phyloP scores from a whole-genome alignment of 2,329 filamentous ascomycete genomes.

The Diaporthe vexans region DNA sequence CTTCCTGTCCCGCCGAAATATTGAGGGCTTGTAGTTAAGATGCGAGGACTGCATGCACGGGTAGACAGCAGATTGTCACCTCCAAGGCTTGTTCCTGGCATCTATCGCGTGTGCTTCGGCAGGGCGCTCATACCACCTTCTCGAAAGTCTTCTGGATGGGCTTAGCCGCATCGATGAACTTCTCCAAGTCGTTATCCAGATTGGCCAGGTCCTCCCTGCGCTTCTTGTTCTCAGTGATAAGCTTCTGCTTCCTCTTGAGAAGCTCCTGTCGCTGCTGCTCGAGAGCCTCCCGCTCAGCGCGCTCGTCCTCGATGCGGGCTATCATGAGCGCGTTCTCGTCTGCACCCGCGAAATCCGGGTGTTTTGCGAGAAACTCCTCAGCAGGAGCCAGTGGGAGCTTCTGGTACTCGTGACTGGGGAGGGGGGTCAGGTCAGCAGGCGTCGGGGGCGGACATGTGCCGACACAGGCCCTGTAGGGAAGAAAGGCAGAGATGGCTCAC shows the following conservation, averaged over 20 bases:
- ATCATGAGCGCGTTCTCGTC: slow-evolving; percentile 89
- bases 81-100: background rate
- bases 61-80: background rate
- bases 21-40: too few relatives aligned
- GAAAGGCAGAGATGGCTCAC: slow-evolving; percentile 64
- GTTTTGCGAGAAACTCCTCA: slow-evolving; percentile 82
- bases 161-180: slow-evolving; percentile 92
- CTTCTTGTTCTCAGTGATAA: slow-evolving; percentile 84
- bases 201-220: slow-evolving; percentile 93
- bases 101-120: background rate
- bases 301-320: slow-evolving; percentile 91
- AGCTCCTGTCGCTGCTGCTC: slow-evolving; percentile 87
- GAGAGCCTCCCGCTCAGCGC: slow-evolving; percentile 83
- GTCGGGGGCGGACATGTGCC: background rate
- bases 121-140: slow-evolving; percentile 69
- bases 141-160: slow-evolving; percentile 90
- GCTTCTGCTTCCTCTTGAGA: slow-evolving; percentile 74
- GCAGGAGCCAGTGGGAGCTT: slow-evolving; percentile 86
- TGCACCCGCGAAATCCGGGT: slow-evolving; percentile 80
- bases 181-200: slow-evolving; percentile 91
- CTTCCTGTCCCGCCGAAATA: background rate
- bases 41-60: background rate
- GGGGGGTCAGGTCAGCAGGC: slow-evolving; percentile 11
- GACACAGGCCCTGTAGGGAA: background rate
- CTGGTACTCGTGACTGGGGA: slow-evolving; percentile 83